Evolutionary conservation across 495 filamentous ascomycete species (phyloP).

Genomic region (Aspergillus biplanus): DNA sequence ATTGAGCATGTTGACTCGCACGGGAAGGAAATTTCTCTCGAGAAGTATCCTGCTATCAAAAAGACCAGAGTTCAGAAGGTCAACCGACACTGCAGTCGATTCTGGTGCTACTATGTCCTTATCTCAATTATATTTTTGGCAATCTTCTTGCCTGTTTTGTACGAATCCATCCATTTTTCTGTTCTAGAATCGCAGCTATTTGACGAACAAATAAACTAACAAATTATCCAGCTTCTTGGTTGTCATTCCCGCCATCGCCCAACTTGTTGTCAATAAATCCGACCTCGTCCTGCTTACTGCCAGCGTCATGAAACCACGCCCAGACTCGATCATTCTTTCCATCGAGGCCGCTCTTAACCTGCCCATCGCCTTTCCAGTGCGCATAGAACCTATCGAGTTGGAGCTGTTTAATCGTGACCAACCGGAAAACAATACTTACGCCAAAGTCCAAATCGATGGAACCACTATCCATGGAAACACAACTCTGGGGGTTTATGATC

Average conservation of each 20-base stretch:
- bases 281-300: slow-evolving; percentile 42
- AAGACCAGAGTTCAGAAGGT: slow-evolving; percentile 33
- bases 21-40: slow-evolving; percentile 35
- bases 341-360: slow-evolving; percentile 42
- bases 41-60: slow-evolving; percentile 21
- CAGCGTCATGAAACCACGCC: slow-evolving; percentile 36
- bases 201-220: no score
- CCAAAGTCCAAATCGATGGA: slow-evolving; percentile 29
- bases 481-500: slow-evolving; percentile 32
- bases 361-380: slow-evolving; percentile 39
- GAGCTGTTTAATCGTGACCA: slow-evolving; percentile 37
- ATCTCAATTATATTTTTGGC: slow-evolving; percentile 41
- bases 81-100: slow-evolving; percentile 43
- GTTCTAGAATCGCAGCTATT: no score
- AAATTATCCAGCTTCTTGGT: slow-evolving; percentile 40
- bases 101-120: slow-evolving; percentile 46
- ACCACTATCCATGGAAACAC: slow-evolving; percentile 39
- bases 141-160: slow-evolving; percentile 47
- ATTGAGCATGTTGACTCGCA: slow-evolving; percentile 35
- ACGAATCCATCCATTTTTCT: slow-evolving; percentile 14
- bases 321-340: slow-evolving; percentile 36
- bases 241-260: slow-evolving; percentile 47
- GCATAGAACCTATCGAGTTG: slow-evolving; percentile 41
- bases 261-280: slow-evolving; percentile 44
- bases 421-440: slow-evolving; percentile 33